Evolutionary conservation across 495 filamentous ascomycete genomes (phyloP).

Genomic region (Lichenothelia convexa): DNA sequence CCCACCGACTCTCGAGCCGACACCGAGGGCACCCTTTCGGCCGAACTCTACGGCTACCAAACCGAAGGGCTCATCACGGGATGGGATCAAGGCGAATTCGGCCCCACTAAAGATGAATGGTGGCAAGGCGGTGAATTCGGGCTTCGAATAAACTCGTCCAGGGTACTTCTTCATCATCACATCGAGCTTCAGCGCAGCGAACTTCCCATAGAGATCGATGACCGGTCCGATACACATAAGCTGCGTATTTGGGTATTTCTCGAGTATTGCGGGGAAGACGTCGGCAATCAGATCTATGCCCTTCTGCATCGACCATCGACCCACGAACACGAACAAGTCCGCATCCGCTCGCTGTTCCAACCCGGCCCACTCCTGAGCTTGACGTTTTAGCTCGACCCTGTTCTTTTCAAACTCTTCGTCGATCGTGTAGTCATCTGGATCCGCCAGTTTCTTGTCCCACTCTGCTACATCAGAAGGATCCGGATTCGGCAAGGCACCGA

Average conservation of each 20-base stretch:
- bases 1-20: conserved; percentile 49
- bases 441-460: conserved; percentile 38
- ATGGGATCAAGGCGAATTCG: conserved; percentile 64
- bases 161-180: conserved; percentile 58
- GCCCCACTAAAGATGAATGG: conserved; percentile 63
- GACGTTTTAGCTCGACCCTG: conserved; percentile 37
- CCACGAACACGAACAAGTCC: conserved; percentile 62
- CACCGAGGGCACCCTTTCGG: conserved; percentile 57
- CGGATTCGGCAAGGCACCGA: conserved; percentile 56
- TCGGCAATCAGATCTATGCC: conserved; percentile 65
- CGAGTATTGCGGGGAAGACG: conserved; percentile 53
- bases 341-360: conserved; percentile 45
- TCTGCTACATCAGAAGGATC: conserved; percentile 58
- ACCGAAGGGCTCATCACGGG: conserved; percentile 64
- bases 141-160: conserved; percentile 58
- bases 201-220: conserved; percentile 64
- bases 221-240: conserved; percentile 55
- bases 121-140: conserved; percentile 57
- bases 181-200: conserved; percentile 55
- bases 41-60: conserved; percentile 71
- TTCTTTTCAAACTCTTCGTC: conserved; percentile 39
- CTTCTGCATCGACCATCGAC: conserved; percentile 65
- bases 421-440: conserved; percentile 33
- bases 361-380: conserved; percentile 64
- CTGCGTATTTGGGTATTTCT: conserved; percentile 46